Evolutionary conservation across 1,139 yeast genomes (phyloP).

Genomic region (Candida sp.): DNA sequence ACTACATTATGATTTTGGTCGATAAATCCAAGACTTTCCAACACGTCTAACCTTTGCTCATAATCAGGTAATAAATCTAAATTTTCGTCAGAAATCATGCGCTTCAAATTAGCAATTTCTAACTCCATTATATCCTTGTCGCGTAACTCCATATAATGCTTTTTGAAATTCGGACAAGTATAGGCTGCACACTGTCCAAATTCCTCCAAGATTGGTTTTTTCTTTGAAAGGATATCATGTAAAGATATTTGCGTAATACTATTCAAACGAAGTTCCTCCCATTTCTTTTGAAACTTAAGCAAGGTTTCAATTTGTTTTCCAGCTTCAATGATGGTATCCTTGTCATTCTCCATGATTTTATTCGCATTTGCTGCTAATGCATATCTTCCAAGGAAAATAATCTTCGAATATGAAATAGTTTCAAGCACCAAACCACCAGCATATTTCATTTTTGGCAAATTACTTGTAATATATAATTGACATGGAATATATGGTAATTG

Average conservation of each 20-base stretch:
- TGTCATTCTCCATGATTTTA: slow-evolving; percentile 42
- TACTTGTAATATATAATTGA: slow-evolving; percentile 19
- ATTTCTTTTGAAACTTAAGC: slow-evolving; percentile 38
- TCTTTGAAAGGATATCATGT: slow-evolving; percentile 49
- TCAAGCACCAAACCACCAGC: slow-evolving; percentile 32
- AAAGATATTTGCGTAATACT: slow-evolving; percentile 47
- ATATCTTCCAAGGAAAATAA: slow-evolving; percentile 52
- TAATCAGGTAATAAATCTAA: slow-evolving; percentile 90
- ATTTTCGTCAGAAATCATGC: slow-evolving; percentile 78
- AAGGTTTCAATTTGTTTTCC: slow-evolving; percentile 36
- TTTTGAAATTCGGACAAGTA: slow-evolving; percentile 40
- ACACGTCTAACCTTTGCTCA: slow-evolving; percentile 79
- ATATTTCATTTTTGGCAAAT: slow-evolving; percentile 28
- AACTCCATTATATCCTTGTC: slow-evolving; percentile 43
- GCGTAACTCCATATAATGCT: slow-evolving; percentile 46
- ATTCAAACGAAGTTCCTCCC: slow-evolving; percentile 44
- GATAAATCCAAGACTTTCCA: slow-evolving; percentile 72
- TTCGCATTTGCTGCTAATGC: slow-evolving; percentile 38
- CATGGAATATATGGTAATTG: slow-evolving; percentile 55
- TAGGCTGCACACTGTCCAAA: slow-evolving; percentile 28
- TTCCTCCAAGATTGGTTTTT: slow-evolving; percentile 33
- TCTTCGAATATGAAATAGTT: slow-evolving; percentile 41
- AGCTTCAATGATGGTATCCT: slow-evolving; percentile 39
- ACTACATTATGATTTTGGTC: slow-evolving; percentile 75
- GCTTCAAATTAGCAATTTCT: slow-evolving; percentile 55